Base-by-base conservation (phyloP, 1,284 basidiomycete species). In the Kwoniella shivajii region DNA sequence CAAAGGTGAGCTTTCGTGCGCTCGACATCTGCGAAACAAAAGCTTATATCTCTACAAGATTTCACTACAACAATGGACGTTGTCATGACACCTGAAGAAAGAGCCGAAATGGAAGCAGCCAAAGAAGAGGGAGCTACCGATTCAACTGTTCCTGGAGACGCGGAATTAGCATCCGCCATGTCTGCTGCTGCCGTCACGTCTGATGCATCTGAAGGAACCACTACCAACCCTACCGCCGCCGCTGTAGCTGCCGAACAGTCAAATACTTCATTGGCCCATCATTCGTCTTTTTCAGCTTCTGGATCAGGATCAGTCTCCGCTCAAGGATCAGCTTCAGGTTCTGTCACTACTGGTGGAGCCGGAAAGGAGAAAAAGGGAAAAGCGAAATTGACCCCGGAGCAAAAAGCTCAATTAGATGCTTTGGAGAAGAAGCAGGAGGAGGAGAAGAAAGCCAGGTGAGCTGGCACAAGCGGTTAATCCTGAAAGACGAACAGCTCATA, bases 51-150 rank as follows among this genome's bases (percentile, higher is more conserved):
- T 43, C 14, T 14, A 41, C 16, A 26, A 69, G 73, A 78, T 59
- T 77, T 78, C 57, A 73, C 77, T 5, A 67, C 69, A 22, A 77
- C 76, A 6, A 77, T 78, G 77, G 76, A 79, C 52, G 77, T 74
- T 11, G 72, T 75, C 42, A 82, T 83, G 81, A 86, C 88, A 0
- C 92, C 95, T 5, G 94, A 97, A 73, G 93, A 98, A 76, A 88
- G 88, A 75, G 88, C 87, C 13, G 92, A 91, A 68, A 82, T 92
- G 65, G 90, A 93, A 77, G 85, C 83, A 59, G 77, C 74, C 14
- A 61, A 61, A 39, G 67, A 62, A 39, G 61, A 59, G 22, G 69
- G 57, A 6, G 68, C 51, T 13, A 60, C 54, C 37, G 63, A 50
- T 4, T 83, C 86, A 77, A 86, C 87, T 68, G 67, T 60, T 61